These are phyloP conservation scores for Neospora caninum DNA, from an alignment of 169 alveolate species.

Conservation along the genomic window DNA sequence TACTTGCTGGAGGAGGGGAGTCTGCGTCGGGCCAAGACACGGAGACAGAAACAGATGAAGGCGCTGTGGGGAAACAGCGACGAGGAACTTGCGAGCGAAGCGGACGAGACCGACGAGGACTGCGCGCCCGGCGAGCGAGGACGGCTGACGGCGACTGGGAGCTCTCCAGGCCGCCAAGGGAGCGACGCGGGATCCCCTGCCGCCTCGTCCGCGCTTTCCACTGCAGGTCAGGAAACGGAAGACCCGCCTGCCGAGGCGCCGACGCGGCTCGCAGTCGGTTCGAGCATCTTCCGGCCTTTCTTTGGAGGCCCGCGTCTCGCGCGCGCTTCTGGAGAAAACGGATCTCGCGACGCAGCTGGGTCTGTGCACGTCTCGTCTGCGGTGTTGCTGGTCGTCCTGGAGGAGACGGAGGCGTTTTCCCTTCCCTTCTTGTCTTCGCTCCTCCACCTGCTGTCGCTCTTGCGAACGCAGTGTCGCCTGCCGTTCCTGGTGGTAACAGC, in stretches of 20 bases:
- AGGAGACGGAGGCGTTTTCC: constrained; percentile 62
- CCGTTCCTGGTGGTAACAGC: constrained; percentile 49
- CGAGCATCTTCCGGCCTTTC: not conserved
- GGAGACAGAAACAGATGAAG: not conserved
- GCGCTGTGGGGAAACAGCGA: not conserved
- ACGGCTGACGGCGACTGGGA: no score
- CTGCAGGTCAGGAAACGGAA: not conserved
- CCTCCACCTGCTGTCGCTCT: constrained; percentile 63
- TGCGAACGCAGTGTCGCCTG: constrained; percentile 31
- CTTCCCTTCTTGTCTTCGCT: constrained; percentile 28
- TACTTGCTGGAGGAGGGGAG: not conserved
- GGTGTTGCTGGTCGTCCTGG: constrained; percentile 53
- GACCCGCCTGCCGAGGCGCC: not conserved
- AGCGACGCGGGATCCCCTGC: no score
- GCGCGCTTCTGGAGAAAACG: not conserved
- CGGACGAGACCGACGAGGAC: not conserved
- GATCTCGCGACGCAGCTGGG: not conserved
- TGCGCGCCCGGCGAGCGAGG: no score
- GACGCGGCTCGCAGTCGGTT: not conserved
- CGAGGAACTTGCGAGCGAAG: not conserved
- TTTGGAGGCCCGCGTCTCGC: not conserved
- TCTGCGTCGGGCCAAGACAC: not conserved
- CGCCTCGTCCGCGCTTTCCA: no score
- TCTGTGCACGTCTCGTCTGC: constrained; percentile 19
- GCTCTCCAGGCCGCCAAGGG: no score